Conservation (phyloP, 345 rosid species). For the Gossypium turneri region DNA sequence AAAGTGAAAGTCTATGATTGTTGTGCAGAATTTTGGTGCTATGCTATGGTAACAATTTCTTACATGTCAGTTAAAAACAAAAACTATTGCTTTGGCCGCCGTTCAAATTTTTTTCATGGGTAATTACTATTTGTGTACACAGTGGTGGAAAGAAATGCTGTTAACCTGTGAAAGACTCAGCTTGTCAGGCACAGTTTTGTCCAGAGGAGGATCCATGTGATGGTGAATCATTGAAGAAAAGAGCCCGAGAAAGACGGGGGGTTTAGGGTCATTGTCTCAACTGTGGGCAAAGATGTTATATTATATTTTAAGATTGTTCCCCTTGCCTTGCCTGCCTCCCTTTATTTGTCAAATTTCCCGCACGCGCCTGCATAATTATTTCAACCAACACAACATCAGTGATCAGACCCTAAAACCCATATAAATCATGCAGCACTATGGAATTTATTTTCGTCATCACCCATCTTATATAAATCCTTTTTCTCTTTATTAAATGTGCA, state of each 20-base stretch:
- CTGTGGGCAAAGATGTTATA: background rate
- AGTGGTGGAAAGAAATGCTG: background rate
- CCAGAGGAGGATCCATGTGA: constrained; percentile 6
- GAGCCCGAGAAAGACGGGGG: constrained; percentile 24
- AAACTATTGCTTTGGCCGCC: background rate
- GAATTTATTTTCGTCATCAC: background rate
- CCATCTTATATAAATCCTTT: background rate
- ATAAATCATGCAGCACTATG: background rate
- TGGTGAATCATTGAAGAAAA: constrained; percentile 16
- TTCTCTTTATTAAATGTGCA: background rate
- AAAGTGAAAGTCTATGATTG: background rate
- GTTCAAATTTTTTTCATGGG: background rate
- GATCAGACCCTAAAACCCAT: background rate
- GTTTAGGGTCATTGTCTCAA: background rate
- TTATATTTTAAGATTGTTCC: background rate
- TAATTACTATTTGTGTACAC: background rate
- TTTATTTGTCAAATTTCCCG: background rate
- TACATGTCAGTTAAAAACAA: background rate
- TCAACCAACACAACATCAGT: background rate
- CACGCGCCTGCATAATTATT: constrained; percentile 4
- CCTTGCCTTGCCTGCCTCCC: background rate
- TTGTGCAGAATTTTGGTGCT: constrained; percentile 3
- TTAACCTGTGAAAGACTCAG: background rate
- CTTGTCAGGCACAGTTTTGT: constrained; percentile 1
- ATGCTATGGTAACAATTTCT: constrained; percentile 2